These are phyloP conservation scores for Acacia acuminata DNA, from an alignment of 306 rosid species.

Conservation along the genomic window DNA sequence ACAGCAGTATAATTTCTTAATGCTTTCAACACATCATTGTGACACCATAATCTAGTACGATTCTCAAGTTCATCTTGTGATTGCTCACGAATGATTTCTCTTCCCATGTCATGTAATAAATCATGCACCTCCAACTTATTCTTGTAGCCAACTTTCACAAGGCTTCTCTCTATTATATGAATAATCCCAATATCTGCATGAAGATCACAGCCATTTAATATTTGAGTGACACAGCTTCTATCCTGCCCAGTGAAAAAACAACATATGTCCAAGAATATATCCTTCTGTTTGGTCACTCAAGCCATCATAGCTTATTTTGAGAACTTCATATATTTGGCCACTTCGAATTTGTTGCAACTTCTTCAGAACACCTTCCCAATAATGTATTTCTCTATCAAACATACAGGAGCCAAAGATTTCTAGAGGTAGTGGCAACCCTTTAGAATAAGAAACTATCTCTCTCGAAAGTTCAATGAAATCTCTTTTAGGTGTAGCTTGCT, in stretches of 20 bases:
- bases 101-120: neutral
- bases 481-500: too few species aligned
- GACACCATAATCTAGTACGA: neutral
- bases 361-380: neutral
- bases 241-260: neutral
- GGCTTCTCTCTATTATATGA: neutral
- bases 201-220: neutral
- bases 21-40: neutral
- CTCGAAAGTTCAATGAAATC: too few species aligned
- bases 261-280: neutral
- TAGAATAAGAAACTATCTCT: neutral
- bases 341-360: neutral
- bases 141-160: neutral
- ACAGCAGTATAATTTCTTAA: neutral
- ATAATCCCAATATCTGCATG: neutral
- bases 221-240: neutral
- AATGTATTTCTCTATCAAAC: neutral
- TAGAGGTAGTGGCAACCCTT: neutral
- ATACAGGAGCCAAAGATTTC: neutral
- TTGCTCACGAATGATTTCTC: neutral
- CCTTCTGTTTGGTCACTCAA: neutral
- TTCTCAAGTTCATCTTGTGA: neutral
- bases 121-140: neutral
- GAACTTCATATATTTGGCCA: neutral
- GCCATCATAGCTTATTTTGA: neutral